A percentile compares a stretch with the other conserved stretches of the same genome.
phyloP scores from a whole-genome alignment of 768 basidiomycete species.

The Russula abietina region DNA sequence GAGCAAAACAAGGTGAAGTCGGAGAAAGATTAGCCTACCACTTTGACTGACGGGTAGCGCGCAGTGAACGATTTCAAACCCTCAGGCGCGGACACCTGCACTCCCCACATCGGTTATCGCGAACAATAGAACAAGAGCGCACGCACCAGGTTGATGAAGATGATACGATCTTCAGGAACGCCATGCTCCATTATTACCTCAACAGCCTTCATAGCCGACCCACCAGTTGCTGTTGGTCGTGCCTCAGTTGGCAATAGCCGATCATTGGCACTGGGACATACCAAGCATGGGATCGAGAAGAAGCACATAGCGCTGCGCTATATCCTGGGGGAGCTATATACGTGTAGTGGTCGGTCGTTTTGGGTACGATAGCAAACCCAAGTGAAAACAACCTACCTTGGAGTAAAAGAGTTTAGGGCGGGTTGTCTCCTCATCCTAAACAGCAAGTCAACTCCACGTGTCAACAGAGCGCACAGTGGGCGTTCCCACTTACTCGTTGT shows the following conservation, averaged over 20 bases:
- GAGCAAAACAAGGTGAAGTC: neutral
- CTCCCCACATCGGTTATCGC: neutral
- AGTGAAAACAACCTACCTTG: slow-evolving; percentile 43
- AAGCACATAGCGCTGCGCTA: slow-evolving; percentile 84
- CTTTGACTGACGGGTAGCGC: slow-evolving; percentile 67
- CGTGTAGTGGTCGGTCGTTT: neutral
- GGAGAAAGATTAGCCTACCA: slow-evolving; percentile 45
- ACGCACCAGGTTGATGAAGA: slow-evolving; percentile 86
- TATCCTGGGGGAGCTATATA: slow-evolving; percentile 83
- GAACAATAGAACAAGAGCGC: slow-evolving; percentile 10
- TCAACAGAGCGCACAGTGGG: neutral
- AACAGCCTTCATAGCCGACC: slow-evolving; percentile 95
- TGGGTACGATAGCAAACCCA: neutral
- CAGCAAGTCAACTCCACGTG: neutral
- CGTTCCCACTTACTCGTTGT: slow-evolving; percentile 59
- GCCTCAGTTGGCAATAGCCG: slow-evolving; percentile 23
- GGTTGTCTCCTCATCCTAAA: slow-evolving; percentile 89
- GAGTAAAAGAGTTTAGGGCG: slow-evolving; percentile 90
- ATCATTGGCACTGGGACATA: slow-evolving; percentile 33
- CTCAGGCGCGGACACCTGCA: slow-evolving; percentile 82
- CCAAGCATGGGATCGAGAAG: slow-evolving; percentile 98
- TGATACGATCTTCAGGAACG: slow-evolving; percentile 90
- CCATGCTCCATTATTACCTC: slow-evolving; percentile 89
- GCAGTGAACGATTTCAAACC: slow-evolving; percentile 77
- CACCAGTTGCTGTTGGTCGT: slow-evolving; percentile 69